phyloP scores from a whole-genome alignment of 306 rosid species.

The Trifolium dubium region DNA sequence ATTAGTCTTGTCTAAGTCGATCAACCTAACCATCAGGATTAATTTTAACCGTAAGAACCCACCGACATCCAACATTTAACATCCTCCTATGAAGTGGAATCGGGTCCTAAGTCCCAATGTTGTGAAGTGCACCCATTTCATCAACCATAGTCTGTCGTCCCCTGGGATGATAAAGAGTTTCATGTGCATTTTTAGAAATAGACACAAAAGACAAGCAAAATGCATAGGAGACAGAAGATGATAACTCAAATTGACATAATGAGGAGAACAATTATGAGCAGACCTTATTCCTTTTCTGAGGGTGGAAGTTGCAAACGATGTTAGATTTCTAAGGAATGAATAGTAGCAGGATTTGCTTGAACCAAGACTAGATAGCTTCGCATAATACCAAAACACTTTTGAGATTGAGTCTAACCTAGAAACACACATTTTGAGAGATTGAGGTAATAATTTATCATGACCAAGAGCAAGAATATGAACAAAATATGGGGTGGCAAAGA shows the following conservation, averaged over 20 bases:
- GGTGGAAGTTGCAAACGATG: neutral
- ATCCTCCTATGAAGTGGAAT: neutral
- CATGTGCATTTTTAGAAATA: neutral
- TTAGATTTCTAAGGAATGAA: neutral
- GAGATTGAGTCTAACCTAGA: neutral
- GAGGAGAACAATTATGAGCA: neutral
- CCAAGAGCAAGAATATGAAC: neutral
- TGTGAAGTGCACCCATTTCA: neutral
- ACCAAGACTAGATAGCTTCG: neutral
- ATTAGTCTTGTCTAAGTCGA: neutral
- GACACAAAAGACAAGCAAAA: neutral
- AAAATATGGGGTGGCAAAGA: neutral
- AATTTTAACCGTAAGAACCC: neutral
- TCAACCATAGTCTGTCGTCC: neutral
- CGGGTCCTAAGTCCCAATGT: neutral
- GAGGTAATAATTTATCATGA: neutral
- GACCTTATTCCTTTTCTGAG: neutral
- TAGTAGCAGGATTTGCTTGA: neutral
- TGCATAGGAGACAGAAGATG: neutral
- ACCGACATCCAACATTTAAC: neutral
- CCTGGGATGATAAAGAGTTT: neutral
- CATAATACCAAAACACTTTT: neutral
- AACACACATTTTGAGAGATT: neutral
- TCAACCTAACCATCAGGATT: neutral
- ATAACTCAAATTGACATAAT: neutral